A percentile compares a stretch with the other conserved stretches of the same genome.
Evolutionary conservation across 768 basidiomycete genomes (phyloP).

Genomic region (Hypholoma sublateritium): DNA sequence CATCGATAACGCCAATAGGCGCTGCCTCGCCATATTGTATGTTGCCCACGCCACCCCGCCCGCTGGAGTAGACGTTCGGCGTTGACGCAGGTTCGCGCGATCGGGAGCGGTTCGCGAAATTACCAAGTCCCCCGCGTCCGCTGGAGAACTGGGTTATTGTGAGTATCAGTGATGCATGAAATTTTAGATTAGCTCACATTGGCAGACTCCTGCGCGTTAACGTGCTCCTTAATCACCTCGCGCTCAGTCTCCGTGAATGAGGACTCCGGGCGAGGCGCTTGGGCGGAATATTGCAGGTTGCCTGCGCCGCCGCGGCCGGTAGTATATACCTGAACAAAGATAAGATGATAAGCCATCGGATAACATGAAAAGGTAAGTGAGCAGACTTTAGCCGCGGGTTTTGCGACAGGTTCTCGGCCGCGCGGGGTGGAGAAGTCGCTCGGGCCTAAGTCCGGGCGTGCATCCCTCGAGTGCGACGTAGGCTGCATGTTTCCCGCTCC

Average conservation of each 20-base stretch:
- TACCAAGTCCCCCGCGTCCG: conserved; percentile 68
- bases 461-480: not conserved
- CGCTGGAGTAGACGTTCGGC: conserved; percentile 42
- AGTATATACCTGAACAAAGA: too few species aligned
- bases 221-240: not conserved
- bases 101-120: conserved; percentile 54
- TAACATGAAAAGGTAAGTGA: too few species aligned
- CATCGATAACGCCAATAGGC: conserved; percentile 24
- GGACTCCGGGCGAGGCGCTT: not conserved
- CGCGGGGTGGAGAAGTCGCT: not conserved
- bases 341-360: too few species aligned
- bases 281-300: too few species aligned
- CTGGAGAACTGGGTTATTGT: conserved; percentile 44
- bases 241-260: not conserved
- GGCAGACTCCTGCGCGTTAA: not conserved
- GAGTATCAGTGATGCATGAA: not conserved
- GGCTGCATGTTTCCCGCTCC: not conserved
- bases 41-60: conserved; percentile 68
- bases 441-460: not conserved
- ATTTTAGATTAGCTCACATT: not conserved
- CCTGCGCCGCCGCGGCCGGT: too few species aligned
- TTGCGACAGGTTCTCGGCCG: too few species aligned
- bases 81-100: conserved; percentile 39
- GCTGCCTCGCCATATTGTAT: conserved; percentile 32
- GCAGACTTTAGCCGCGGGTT: too few species aligned